Conservation (phyloP, 169 alveolate genomes). For the Fabrea salina region DNA sequence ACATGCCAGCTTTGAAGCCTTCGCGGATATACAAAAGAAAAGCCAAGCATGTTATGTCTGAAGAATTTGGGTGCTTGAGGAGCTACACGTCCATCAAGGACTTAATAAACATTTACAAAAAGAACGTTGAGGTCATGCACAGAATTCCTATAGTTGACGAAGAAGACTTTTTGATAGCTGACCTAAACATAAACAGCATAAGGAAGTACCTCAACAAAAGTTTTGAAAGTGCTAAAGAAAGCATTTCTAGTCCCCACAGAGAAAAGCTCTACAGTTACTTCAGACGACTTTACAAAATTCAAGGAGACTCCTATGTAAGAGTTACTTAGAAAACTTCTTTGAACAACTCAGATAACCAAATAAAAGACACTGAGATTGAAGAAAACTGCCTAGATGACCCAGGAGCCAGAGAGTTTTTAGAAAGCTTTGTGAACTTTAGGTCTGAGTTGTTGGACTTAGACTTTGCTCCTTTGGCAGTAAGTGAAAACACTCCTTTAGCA, state of each 20-base stretch:
- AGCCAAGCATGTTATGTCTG: too few species aligned
- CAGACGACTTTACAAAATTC: too few species aligned
- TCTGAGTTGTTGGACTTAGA: conserved; percentile 33
- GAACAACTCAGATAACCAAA: not conserved
- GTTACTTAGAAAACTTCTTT: too few species aligned
- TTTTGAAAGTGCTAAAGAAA: not conserved
- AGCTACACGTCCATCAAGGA: too few species aligned
- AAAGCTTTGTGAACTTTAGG: not conserved
- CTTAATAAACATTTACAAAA: too few species aligned
- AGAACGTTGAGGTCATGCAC: too few species aligned
- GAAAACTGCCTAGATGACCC: not conserved
- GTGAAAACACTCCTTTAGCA: conserved; percentile 54
- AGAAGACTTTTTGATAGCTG: not conserved
- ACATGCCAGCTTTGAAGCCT: conserved; percentile 66
- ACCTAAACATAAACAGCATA: not conserved
- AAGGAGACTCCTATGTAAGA: too few species aligned
- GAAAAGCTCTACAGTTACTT: too few species aligned
- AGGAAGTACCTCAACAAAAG: not conserved
- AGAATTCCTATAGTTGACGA: conserved; percentile 1
- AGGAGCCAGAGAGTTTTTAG: not conserved
- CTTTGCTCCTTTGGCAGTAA: conserved; percentile 57
- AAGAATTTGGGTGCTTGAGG: too few species aligned
- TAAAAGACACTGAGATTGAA: not conserved
- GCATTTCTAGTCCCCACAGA: too few species aligned
- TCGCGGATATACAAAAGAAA: conserved; percentile 44